These are phyloP conservation scores for Suhomyces vadensis DNA, from an alignment of 805 yeast species.

Conservation along the genomic window DNA sequence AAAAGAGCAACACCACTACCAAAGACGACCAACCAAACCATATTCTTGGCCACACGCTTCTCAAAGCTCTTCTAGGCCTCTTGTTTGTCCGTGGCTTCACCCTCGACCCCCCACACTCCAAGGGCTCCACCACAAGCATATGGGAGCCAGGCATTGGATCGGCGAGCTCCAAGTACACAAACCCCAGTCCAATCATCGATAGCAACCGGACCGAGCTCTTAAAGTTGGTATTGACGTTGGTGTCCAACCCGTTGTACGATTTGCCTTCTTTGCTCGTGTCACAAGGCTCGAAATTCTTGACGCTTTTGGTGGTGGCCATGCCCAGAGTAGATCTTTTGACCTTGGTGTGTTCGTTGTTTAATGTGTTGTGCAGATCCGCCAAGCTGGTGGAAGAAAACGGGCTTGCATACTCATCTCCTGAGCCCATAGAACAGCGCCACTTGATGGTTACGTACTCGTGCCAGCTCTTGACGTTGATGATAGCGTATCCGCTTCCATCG, in stretches of 20 bases:
- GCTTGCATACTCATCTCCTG: slow-evolving; percentile 29
- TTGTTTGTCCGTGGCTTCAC: slow-evolving; percentile 62
- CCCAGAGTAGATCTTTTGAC: slow-evolving; percentile 51
- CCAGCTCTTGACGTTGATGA: slow-evolving; percentile 61
- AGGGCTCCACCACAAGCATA: not conserved
- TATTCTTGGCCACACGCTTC: slow-evolving; percentile 13
- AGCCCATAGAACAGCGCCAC: slow-evolving; percentile 44
- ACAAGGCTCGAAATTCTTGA: slow-evolving; percentile 61
- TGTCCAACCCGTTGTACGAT: slow-evolving; percentile 61
- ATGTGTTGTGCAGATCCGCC: slow-evolving; percentile 57
- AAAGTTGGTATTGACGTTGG: slow-evolving; percentile 57
- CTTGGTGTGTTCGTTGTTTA: slow-evolving; percentile 68
- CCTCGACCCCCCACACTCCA: slow-evolving; percentile 18
- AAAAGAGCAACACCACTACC: not conserved
- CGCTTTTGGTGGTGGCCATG: slow-evolving; percentile 51
- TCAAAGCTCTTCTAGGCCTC: slow-evolving; percentile 38
- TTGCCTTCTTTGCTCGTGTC: slow-evolving; percentile 42
- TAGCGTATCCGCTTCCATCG: slow-evolving; percentile 63
- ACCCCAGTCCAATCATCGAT: slow-evolving; percentile 44
- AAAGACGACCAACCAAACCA: slow-evolving; percentile 15
- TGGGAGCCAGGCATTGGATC: slow-evolving; percentile 15
- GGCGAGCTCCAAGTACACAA: slow-evolving; percentile 28
- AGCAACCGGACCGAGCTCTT: slow-evolving; percentile 68
- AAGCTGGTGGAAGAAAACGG: slow-evolving; percentile 45
- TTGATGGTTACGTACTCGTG: slow-evolving; percentile 54